Evolutionary conservation across 1,139 yeast species (phyloP), one percentile per base, ranked within the genome.

Genomic region (Yamadazyma friedrichii): DNA sequence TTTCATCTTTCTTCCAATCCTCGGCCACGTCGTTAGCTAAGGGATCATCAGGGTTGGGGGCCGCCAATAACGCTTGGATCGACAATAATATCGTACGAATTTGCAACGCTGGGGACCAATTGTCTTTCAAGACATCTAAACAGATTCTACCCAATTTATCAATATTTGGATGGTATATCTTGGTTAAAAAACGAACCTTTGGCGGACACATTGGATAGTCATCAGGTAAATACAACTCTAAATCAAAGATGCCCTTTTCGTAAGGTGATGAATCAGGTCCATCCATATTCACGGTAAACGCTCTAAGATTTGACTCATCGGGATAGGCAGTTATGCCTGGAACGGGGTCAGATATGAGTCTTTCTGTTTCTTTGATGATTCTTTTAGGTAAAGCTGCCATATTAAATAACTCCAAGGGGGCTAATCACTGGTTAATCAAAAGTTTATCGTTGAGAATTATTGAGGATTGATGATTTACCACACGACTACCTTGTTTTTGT

Each of bases 21-120:
- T 88, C 91, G 3, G 98, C 98, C 33, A 93, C 98, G 53, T 93
- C 98, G 57, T 93, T 93, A 26, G 98, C 98, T 49, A 94, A 74
- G 1, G 98, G 99, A 64, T 93, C 99, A 61, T 93, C 96, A 2
- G 99, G 98, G 56, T 93, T 94, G 9, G 99, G 98, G 3, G 96
- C 91, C 1, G 96, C 96, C 42, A 93, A 70, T 43, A 93, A 70
- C 0, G 98, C 98, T 64, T 94, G 98, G 47, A 93, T 86, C 13
- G 96, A 87, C 45, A 94, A 72, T 50, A 93, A 70, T 31, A 93
- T 86, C n/a, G 98, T 94, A 61, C 98, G 77, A 51, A 93, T 93
- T 61, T 93, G 98, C 47, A 91, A 73, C 0, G 98, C 98, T 8
- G 98, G 98, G n/a, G 96, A 86, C 98, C 98, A 93, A 64, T 68